These are phyloP conservation scores for Coniochaeta hoffmannii DNA, from an alignment of 2,329 filamentous ascomycete genomes.

Conservation along the genomic window DNA sequence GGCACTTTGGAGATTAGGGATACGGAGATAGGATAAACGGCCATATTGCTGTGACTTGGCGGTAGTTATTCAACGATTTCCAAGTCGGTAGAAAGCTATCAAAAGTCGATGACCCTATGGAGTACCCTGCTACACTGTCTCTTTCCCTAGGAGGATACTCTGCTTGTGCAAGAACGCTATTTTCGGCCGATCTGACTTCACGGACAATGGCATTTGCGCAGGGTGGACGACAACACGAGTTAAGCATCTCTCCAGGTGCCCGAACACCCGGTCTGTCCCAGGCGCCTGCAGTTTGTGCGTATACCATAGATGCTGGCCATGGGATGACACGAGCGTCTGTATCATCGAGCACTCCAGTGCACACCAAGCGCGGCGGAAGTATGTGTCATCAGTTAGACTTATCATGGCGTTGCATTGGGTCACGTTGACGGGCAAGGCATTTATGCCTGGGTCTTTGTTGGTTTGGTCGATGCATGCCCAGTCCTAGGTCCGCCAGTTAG, in stretches of 20 bases:
- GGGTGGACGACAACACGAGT: neutral
- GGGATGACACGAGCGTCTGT: slow-evolving; percentile 21
- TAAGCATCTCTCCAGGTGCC: neutral
- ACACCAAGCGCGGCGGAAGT: slow-evolving; percentile 30
- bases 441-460: slow-evolving; percentile 22
- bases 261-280: neutral
- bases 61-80: no score
- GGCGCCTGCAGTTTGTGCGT: neutral
- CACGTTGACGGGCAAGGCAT: slow-evolving; percentile 27
- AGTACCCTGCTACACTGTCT: no score
- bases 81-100: no score
- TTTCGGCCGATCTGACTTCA: neutral
- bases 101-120: no score
- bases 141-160: neutral
- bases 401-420: slow-evolving; percentile 31
- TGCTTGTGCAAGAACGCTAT: neutral
- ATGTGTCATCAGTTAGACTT: slow-evolving; percentile 26
- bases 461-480: slow-evolving; percentile 29
- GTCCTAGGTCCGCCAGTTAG: slow-evolving; percentile 18
- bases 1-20: neutral
- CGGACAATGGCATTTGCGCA: neutral
- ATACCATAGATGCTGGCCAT: slow-evolving; percentile 24
- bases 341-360: slow-evolving; percentile 26
- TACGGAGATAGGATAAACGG: no score
- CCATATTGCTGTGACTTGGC: no score